Base-by-base conservation (phyloP, 768 basidiomycete species). In the Crassisporium funariophilum region DNA sequence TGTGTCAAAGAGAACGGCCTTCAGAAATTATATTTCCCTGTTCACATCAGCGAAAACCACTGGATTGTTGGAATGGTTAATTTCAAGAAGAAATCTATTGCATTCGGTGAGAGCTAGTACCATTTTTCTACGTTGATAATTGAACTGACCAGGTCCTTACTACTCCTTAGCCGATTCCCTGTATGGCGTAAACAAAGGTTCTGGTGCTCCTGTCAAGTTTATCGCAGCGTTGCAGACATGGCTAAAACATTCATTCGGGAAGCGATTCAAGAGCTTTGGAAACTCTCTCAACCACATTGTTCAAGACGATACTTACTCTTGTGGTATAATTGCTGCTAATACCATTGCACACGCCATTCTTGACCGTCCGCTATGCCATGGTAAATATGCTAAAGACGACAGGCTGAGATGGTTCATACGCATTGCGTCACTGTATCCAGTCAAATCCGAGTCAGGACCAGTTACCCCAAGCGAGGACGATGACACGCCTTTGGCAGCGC, bases 11-110 rank as follows among this genome's bases (percentile, higher is more conserved):
- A 49, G 25, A 21, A 16, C 4, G 16, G 17, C 4, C 22, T 44
- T 13, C 8, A 36, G 20, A 19, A 42, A 21, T 37, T 60, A 4
- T 52, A 52, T 21, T 52, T 58, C 35, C 56, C 52, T n/a, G 35
- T 55, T 7, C 46, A 55, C 31, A 23, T 54, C 27, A 39, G 50
- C 23, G 43, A 42, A 4, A 60, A 60, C 35, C 59, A 60, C 25
- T 60, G 59, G 59, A 56, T 60, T 40, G 45, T 43, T n/a, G 49
- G 55, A 4, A 2, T 41, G 1, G 46, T 58, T 23, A 46, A 58
- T 42, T 56, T 58, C 22, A 24, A 40, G 13, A 37, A 40, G 15
- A 33, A 34, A 16, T 37, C 33, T 11, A 44, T 59, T 10, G 22
- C 21, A 1, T 49, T 41, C 44, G 54, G 57, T 59, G 4, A 4